Evolutionary conservation across 1,284 basidiomycete species (phyloP), one percentile per base, ranked within the genome.

Genomic region (Boletellus deceptivus): DNA sequence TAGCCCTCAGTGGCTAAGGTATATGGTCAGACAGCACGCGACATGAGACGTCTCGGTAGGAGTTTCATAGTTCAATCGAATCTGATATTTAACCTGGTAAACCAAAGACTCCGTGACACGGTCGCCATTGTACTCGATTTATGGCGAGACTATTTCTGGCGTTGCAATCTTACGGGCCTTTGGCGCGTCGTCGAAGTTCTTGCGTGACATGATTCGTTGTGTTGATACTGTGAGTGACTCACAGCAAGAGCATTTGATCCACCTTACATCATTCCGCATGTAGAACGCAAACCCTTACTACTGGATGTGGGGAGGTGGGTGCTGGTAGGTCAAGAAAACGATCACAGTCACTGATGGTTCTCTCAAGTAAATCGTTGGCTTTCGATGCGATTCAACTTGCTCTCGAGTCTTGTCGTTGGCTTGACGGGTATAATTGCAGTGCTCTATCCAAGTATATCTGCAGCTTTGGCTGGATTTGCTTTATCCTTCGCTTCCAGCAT

Each of bases 61-160:
- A n/a, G n/a, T 17, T 58, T 24, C n/a, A 29, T 16, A n/a, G 4
- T 1, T 17, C 24, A 11, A 42, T 14, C 5, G 29, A 36, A 40
- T 22, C 29, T 29, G 14, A 39, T 18, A 24, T 50, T 20, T 52
- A 20, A 52, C 33, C 40, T 4, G 44, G 24, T n/a, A 18, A 49
- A 47, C 34, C 16, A 16, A 53, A 86, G 91, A 94, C 64, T 93
- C 91, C 13, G 86, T 93, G 41, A 93, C 92, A 8, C 84, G 92
- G 34, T 94, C 91, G 0, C 94, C 94, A 0, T 72, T 98, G 14
- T 97, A 96, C 69, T 93, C 91, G 0, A 88, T 95, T 42, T 97
- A 93, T 58, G 90, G 89, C 3, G 93, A 96, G 69, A 92, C 91
- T 0, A 93, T 94, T 49, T 79, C 90, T 3, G 93, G 92, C n/a